These are phyloP conservation scores for Pichia occidentalis DNA, from an alignment of 805 yeast genomes.

Conservation along the genomic window DNA sequence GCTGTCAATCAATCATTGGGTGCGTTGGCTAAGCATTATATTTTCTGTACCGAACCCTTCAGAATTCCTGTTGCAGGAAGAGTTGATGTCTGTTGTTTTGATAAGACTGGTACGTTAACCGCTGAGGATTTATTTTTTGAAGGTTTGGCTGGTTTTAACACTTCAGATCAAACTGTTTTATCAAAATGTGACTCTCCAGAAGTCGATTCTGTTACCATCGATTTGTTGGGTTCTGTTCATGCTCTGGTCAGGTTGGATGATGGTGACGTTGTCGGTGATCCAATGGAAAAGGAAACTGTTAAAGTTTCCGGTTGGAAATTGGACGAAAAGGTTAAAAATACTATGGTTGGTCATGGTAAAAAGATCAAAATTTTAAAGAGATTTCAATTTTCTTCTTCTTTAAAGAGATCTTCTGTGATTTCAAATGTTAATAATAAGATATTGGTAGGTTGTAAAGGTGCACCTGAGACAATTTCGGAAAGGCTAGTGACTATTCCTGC, in stretches of 20 bases:
- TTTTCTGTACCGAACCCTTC: slow-evolving; percentile 97
- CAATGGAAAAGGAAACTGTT: slow-evolving; percentile 96
- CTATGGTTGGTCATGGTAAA: slow-evolving; percentile 43
- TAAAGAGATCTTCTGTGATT: slow-evolving; percentile 90
- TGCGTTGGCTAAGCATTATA: slow-evolving; percentile 78
- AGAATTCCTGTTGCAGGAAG: slow-evolving; percentile 97
- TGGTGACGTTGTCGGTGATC: slow-evolving; percentile 98
- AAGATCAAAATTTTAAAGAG: slow-evolving; percentile 72
- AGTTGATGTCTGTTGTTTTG: slow-evolving; percentile 96
- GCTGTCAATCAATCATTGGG: slow-evolving; percentile 91
- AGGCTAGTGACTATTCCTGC: slow-evolving; percentile 70
- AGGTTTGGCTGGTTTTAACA: slow-evolving; percentile 81
- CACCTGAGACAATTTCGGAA: slow-evolving; percentile 87
- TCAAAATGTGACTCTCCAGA: slow-evolving; percentile 41
- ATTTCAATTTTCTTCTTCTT: slow-evolving; percentile 93
- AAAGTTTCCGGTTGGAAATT: slow-evolving; percentile 83
- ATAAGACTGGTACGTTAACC: slow-evolving; percentile 96
- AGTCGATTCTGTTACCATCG: slow-evolving; percentile 62
- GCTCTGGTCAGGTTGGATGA: slow-evolving; percentile 91
- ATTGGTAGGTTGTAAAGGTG: slow-evolving; percentile 91
- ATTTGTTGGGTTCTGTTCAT: slow-evolving; percentile 89
- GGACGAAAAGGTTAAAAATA: slow-evolving; percentile 56
- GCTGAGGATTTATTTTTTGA: slow-evolving; percentile 95
- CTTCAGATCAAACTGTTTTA: slow-evolving; percentile 47
- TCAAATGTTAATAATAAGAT: slow-evolving; percentile 47